Percentiles rank a stretch among this genome's conserved stretches.
phyloP scores from a whole-genome alignment of 768 basidiomycete genomes.

The Pulveroboletus sp. region DNA sequence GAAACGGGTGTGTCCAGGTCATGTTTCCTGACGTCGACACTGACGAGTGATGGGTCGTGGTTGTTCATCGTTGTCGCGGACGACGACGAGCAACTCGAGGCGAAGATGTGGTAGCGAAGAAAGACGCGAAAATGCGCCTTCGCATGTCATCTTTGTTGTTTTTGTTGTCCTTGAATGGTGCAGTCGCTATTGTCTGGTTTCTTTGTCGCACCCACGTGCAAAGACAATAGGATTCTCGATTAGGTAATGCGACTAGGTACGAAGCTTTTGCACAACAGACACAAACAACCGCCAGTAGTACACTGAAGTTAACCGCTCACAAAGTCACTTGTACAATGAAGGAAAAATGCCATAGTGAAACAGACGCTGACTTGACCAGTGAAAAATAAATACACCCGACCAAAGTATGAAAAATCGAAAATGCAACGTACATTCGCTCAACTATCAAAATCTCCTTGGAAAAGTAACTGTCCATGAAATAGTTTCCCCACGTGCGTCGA shows the following conservation, averaged over 20 bases:
- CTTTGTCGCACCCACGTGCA: slow-evolving; percentile 16
- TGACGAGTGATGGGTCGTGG: slow-evolving; percentile 24
- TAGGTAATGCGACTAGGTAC: slow-evolving; percentile 16
- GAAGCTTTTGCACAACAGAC: slow-evolving; percentile 20
- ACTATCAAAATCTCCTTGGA: too few species aligned
- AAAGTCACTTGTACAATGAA: too few species aligned
- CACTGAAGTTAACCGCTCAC: too few species aligned
- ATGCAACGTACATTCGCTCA: too few species aligned
- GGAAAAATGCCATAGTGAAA: too few species aligned
- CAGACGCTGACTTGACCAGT: too few species aligned
- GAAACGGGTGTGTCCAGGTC: slow-evolving; percentile 7
- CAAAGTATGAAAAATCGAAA: too few species aligned
- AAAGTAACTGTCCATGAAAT: too few species aligned
- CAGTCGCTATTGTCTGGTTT: slow-evolving; percentile 17
- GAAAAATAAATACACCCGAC: too few species aligned
- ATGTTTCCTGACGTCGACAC: slow-evolving; percentile 17
- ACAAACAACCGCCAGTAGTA: slow-evolving; percentile 2
- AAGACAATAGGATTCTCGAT: slow-evolving; percentile 24
- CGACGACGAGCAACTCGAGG: slow-evolving; percentile 22
- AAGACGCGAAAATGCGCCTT: slow-evolving; percentile 8
- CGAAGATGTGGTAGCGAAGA: background rate
- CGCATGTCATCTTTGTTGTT: slow-evolving; percentile 24
- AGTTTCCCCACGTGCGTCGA: too few species aligned
- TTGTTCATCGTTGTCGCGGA: slow-evolving; percentile 31
- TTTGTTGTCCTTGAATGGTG: slow-evolving; percentile 22